Base-by-base conservation (phyloP, 805 yeast species). In the Candida bentonensis region DNA sequence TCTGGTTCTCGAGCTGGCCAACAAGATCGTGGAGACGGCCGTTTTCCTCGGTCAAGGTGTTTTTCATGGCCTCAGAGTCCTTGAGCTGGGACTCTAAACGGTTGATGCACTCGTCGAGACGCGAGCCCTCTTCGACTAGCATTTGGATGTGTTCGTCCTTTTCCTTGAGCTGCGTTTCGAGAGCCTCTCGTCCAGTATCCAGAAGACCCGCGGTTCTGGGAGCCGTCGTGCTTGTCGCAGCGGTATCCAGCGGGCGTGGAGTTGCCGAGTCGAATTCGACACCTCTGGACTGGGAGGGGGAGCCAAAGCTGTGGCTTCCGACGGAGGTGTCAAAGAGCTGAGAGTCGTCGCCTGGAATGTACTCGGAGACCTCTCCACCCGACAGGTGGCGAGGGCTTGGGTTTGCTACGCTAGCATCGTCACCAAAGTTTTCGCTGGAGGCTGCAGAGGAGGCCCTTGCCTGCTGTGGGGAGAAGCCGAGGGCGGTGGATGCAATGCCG, bases 101-200 rank as follows among this genome's bases (percentile, higher is more conserved):
- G 34, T 52, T 54, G 13, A 59, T 47, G 17, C 50, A 51, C 26
- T 48, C 49, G 47, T 76, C 79, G 72, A 73, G 67, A 47, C 72
- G 65, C 17, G 70, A 62, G 34, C 73, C 70, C 51, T 72, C 77
- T 23, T 64, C 67, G 22, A 70, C 51, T 9, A 74, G 56, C 30
- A 68, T 48, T 46, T 66, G 65, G 23, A 72, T 60, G 48, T 73
- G 76, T 42, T 68, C 63, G 40, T 70, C 70, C 41, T 50, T 44
- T 21, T 53, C 58, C n/a, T 39, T 42, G 15, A 53, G 20, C 22
- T 49, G 39, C n/a, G 46, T 44, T 20, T 26, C 17, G n/a, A 47
- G 22, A 4, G 23, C 23, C 3, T 23, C 25, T 15, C 39, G n/a
- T 21, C 39, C 42, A 4, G 26, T 22, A 21, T 44, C 41, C 39